phyloP scores from a whole-genome alignment of 2,329 filamentous ascomycete species.

The Zasmidium cellare region DNA sequence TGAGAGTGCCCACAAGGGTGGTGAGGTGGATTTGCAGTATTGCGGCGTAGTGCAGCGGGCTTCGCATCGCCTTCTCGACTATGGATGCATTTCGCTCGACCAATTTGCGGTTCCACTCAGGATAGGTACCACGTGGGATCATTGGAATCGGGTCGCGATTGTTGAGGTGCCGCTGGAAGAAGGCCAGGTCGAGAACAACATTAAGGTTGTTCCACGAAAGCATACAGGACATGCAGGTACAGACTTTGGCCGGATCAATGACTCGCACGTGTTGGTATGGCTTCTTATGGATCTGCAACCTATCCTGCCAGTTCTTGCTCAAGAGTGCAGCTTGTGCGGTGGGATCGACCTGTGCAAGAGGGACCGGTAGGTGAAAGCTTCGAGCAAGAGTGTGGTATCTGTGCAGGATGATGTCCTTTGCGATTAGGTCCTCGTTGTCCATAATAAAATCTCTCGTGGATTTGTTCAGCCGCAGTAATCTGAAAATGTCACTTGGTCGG shows the following conservation, averaged over 20 bases:
- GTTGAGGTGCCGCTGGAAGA: conserved; percentile 57
- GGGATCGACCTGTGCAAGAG: conserved; percentile 38
- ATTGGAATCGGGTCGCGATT: conserved; percentile 53
- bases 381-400: conserved; percentile 54
- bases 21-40: conserved; percentile 52
- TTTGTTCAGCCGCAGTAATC: conserved; percentile 45
- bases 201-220: conserved; percentile 59
- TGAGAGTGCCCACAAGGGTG: conserved; percentile 48
- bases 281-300: conserved; percentile 49
- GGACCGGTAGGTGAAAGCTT: conserved; percentile 54
- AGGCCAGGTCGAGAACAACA: conserved; percentile 56
- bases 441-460: conserved; percentile 47
- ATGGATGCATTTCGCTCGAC: conserved; percentile 45
- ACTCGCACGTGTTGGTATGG: conserved; percentile 55
- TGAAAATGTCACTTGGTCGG: conserved; percentile 53
- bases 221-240: conserved; percentile 59
- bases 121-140: conserved; percentile 49
- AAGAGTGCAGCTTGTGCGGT: conserved; percentile 39
- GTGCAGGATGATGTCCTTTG: conserved; percentile 43
- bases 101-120: conserved; percentile 54
- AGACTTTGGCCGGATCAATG: conserved; percentile 50
- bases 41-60: conserved; percentile 53
- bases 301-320: conserved; percentile 43
- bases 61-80: conserved; percentile 48
- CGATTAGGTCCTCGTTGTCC: conserved; percentile 46